Evolutionary conservation across 306 rosid species (phyloP), one percentile per base, ranked within the genome.

Genomic region (Cucurbita argyrosperma): DNA sequence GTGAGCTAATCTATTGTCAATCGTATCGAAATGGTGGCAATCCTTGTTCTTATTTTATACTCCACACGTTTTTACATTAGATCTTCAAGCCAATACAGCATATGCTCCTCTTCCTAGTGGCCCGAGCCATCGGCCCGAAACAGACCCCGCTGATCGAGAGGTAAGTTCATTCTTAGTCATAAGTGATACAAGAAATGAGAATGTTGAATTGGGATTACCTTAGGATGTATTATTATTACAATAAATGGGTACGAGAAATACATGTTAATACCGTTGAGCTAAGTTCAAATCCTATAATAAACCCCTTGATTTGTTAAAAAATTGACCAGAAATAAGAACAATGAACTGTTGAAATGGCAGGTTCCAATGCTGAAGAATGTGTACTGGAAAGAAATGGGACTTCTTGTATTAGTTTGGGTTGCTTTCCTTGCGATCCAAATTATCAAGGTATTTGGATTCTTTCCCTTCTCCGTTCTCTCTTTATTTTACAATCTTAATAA

Each of bases 381-480:
- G 11, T 84, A 49, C 71, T 90, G 98, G 98, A 91, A 87, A 81
- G 97, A 94, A 75, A 39, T 82, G 65, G 95, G 96, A 80, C 96
- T 94, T 80, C 90, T 94, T 60, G 76, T 66, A 16, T 86, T 94
- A 76, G 98, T 94, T 79, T 94, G 98, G 98, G 56, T 89, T 71
- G 80, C 97, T 47, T 94, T 90, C 79, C 97, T 94, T 60, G 90
- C 72, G 13, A 46, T 94, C 63, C 98, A 94, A 79, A 86, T 94
- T 40, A 85, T 72, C 56, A 88, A 90, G 98, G 98, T 94, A 79
- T 68, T 26, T 55, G 73, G 21, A 30, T 63, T 45, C 71, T 12
- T 14, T 74, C 61, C n/a, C 16, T 62, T 62, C 39, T 62, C 69
- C 21, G 10, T 26, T 35, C 39, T 37, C 67, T 30, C 56, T 51